A percentile compares a stretch with the other conserved stretches of the same genome.
These are phyloP conservation scores for Taphrina betulina DNA, from an alignment of 1,139 yeast species.

Conservation along the genomic window DNA sequence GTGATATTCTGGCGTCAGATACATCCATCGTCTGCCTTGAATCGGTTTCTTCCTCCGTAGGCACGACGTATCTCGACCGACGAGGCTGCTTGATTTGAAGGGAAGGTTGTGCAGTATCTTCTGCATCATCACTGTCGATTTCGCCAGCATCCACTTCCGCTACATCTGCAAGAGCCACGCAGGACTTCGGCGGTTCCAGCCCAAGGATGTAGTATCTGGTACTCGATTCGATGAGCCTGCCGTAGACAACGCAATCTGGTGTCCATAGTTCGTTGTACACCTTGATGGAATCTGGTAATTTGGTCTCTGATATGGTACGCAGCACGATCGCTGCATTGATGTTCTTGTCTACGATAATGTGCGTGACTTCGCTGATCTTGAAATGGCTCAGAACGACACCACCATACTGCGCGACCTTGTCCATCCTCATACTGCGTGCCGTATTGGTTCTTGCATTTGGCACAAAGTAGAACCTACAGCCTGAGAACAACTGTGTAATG, in stretches of 20 bases:
- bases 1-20: too few species aligned
- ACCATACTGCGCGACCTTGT: conserved; percentile 20
- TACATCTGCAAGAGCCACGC: too few species aligned
- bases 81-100: not conserved
- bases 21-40: too few species aligned
- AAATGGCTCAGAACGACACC: conserved; percentile 13
- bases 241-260: conserved; percentile 14
- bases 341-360: conserved; percentile 26
- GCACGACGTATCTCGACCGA: too few species aligned
- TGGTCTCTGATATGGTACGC: not conserved
- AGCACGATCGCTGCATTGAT: conserved; percentile 7
- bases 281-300: not conserved
- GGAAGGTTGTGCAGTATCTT: not conserved
- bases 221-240: not conserved
- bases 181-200: not conserved
- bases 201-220: conserved; percentile 1
- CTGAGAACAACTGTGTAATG: conserved; percentile 12
- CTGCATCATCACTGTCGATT: not conserved
- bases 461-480: conserved; percentile 22
- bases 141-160: too few species aligned
- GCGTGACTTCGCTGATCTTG: conserved; percentile 16
- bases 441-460: conserved; percentile 17
- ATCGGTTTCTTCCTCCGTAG: too few species aligned
- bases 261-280: conserved; percentile 11
- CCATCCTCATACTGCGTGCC: conserved; percentile 6